Conservation (phyloP, 1,284 basidiomycete species). For the Tilletia walkeri region DNA sequence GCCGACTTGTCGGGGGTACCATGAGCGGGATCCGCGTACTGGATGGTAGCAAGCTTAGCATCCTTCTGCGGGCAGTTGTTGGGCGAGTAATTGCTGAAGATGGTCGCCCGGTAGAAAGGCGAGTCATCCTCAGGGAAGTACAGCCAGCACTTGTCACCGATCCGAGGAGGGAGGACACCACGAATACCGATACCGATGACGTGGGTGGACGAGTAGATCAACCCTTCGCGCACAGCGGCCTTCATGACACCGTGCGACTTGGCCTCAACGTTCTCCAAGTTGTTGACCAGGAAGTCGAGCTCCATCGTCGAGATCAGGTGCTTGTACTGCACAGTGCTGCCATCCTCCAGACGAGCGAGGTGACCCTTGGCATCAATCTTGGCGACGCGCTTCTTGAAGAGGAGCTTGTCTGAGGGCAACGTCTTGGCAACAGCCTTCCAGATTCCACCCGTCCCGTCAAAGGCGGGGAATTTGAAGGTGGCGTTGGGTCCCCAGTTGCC, state of each 20-base stretch:
- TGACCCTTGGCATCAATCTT: slow-evolving; percentile 58
- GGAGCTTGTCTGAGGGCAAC: slow-evolving; percentile 58
- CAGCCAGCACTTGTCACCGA: slow-evolving; percentile 62
- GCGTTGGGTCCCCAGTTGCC: slow-evolving; percentile 63
- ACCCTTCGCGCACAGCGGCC: slow-evolving; percentile 56
- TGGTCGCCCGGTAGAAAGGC: slow-evolving; percentile 63
- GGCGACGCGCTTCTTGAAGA: slow-evolving; percentile 57
- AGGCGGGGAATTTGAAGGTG: slow-evolving; percentile 62
- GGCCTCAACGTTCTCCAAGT: slow-evolving; percentile 52
- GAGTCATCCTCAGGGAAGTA: slow-evolving; percentile 61
- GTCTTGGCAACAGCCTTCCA: slow-evolving; percentile 61
- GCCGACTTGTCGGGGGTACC: slow-evolving; percentile 55
- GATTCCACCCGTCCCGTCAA: slow-evolving; percentile 62
- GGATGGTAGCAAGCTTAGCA: slow-evolving; percentile 58
- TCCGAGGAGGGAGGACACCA: slow-evolving; percentile 59
- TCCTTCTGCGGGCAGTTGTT: slow-evolving; percentile 59
- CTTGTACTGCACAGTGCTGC: slow-evolving; percentile 58
- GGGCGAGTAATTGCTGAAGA: slow-evolving; percentile 63
- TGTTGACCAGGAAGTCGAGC: slow-evolving; percentile 58
- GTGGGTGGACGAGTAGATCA: slow-evolving; percentile 61
- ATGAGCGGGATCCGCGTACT: slow-evolving; percentile 59
- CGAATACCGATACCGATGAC: slow-evolving; percentile 62
- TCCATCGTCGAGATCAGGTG: slow-evolving; percentile 60
- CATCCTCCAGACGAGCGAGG: slow-evolving; percentile 58
- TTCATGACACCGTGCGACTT: slow-evolving; percentile 55